Percentiles rank a stretch among this genome's conserved stretches.
Conservation (phyloP, 2,329 filamentous ascomycete species). For the Pseudocercospora pini-densiflorae region DNA sequence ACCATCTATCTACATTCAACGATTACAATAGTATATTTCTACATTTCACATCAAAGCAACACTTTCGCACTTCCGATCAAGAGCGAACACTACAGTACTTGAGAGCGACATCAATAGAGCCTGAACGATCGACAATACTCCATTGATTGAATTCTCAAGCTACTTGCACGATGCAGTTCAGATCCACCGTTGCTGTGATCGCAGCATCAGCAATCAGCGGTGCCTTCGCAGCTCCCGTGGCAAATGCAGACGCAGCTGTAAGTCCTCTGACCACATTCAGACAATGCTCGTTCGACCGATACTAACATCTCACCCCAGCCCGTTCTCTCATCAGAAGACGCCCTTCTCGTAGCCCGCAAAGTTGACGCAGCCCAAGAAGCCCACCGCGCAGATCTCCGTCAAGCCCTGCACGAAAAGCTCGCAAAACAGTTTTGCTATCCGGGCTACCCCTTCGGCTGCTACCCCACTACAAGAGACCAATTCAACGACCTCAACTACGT, state of each 20-base stretch:
- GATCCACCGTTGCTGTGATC: neutral
- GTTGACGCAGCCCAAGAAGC: neutral
- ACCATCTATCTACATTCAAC: no score
- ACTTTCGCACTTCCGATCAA: neutral
- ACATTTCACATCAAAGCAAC: neutral
- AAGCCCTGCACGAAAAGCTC: neutral
- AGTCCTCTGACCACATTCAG: neutral
- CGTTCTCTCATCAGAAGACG: neutral
- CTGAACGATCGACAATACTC: neutral
- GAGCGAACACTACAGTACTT: neutral
- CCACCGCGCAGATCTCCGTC: neutral
- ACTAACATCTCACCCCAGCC: neutral
- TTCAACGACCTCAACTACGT: neutral
- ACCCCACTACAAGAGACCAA: neutral
- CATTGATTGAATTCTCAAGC: neutral
- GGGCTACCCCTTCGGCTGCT: neutral
- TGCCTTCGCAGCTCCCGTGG: slow-evolving; percentile 2
- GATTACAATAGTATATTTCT: no score
- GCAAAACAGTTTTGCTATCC: neutral
- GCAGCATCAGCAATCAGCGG: slow-evolving; percentile 1
- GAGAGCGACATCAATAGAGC: neutral
- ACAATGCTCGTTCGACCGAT: neutral
- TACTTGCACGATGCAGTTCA: slow-evolving; percentile 8
- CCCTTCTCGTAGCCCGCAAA: neutral
- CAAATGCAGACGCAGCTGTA: neutral